A percentile compares a stretch with the other conserved stretches of the same genome.
phyloP scores from a whole-genome alignment of 345 rosid species.

The Microcos paniculata region DNA sequence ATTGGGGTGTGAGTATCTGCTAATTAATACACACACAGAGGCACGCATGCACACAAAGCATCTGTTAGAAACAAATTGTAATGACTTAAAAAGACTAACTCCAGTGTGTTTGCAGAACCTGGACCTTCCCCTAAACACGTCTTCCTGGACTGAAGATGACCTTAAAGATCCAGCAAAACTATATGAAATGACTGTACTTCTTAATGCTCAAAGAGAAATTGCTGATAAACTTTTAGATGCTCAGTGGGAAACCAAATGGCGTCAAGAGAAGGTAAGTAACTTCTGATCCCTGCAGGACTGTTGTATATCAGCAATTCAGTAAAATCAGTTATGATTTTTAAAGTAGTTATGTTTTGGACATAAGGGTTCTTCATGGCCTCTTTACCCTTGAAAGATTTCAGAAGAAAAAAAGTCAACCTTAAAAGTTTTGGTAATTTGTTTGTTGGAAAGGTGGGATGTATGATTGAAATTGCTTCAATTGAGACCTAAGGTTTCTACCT shows the following conservation, averaged over 20 bases:
- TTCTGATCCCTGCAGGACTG: not conserved
- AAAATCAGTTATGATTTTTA: not conserved
- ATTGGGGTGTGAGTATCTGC: slow-evolving; percentile 79
- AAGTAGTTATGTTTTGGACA: not conserved
- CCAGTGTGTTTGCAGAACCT: slow-evolving; percentile 51
- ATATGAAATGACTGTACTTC: slow-evolving; percentile 91
- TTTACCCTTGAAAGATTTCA: not conserved
- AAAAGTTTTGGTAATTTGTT: not conserved
- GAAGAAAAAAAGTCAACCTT: not conserved
- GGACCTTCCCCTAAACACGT: slow-evolving; percentile 75
- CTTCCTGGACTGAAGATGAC: slow-evolving; percentile 90
- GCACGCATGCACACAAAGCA: no score
- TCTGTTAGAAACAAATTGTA: not conserved
- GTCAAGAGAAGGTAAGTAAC: slow-evolving; percentile 72
- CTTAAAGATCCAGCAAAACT: slow-evolving; percentile 73
- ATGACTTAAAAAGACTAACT: slow-evolving; percentile 15
- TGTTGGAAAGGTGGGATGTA: not conserved
- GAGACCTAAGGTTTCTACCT: not conserved
- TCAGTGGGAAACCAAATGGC: slow-evolving; percentile 93
- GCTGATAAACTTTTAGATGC: slow-evolving; percentile 71
- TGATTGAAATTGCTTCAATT: not conserved
- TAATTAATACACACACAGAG: no score
- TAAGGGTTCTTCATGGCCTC: not conserved
- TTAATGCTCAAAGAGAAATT: slow-evolving; percentile 91
- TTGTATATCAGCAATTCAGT: not conserved